These are phyloP conservation scores for Fraxinus americana DNA, from an alignment of 257 asterid species.

Conservation along the genomic window DNA sequence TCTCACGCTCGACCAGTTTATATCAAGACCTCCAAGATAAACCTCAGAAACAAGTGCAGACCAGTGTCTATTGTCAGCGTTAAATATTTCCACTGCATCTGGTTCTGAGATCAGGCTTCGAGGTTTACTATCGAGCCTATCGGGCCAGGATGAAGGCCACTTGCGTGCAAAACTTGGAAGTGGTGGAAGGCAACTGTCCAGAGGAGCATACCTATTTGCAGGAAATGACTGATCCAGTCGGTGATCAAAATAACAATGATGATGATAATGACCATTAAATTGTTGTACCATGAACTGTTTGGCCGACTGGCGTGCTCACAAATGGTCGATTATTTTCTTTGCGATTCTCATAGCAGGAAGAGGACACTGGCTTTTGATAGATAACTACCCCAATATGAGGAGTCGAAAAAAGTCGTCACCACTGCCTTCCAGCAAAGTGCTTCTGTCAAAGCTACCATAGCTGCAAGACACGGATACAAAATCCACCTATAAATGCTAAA, in stretches of 20 bases:
- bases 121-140: conserved; percentile 68
- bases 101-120: conserved; percentile 51
- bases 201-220: conserved; percentile 67
- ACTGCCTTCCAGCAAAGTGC: conserved; percentile 83
- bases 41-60: conserved; percentile 77
- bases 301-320: conserved; percentile 54
- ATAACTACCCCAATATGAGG: conserved; percentile 69
- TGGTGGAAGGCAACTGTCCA: conserved; percentile 73
- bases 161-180: conserved; percentile 36
- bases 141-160: conserved; percentile 93
- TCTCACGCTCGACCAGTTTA: conserved; percentile 75
- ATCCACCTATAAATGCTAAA: conserved; percentile 1
- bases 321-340: conserved; percentile 68
- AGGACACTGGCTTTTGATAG: conserved; percentile 73
- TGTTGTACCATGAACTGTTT: conserved; percentile 63
- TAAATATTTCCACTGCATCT: conserved; percentile 60
- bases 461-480: conserved; percentile 47
- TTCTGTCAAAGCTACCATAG: conserved; percentile 80
- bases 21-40: conserved; percentile 62
- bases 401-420: conserved; percentile 40
- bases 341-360: conserved; percentile 72
- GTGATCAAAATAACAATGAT: conserved; percentile 5
- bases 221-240: conserved; percentile 22
- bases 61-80: conserved; percentile 79
- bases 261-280: conserved; percentile 1